These are phyloP conservation scores for Calocera cornea DNA, from an alignment of 768 basidiomycete species.

Conservation along the genomic window DNA sequence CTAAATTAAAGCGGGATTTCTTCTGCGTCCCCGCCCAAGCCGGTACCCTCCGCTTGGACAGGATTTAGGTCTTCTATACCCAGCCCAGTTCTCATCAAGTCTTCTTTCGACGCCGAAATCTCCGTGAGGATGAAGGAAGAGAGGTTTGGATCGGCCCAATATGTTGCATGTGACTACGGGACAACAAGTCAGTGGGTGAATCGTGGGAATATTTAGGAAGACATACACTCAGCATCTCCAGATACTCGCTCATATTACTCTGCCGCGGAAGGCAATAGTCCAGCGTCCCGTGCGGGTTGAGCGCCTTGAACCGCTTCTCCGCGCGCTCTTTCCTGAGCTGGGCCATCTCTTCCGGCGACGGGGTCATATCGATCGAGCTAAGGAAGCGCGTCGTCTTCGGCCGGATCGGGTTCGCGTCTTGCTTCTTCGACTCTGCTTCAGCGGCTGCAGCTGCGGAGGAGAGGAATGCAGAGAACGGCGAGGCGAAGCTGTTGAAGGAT, in stretches of 20 bases:
- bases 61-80: slow-evolving; percentile 9
- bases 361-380: neutral
- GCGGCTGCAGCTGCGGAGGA: neutral
- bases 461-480: neutral
- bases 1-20: neutral
- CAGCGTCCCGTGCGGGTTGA: slow-evolving; percentile 34
- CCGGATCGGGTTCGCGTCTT: neutral
- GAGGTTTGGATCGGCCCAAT: slow-evolving; percentile 29
- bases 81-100: slow-evolving; percentile 27
- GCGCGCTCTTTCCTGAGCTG: slow-evolving; percentile 23
- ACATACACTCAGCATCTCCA: slow-evolving; percentile 13
- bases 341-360: slow-evolving; percentile 20
- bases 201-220: neutral
- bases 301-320: slow-evolving; percentile 29
- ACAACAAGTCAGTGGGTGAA: slow-evolving; percentile 10
- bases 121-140: slow-evolving; percentile 30
- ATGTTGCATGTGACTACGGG: slow-evolving; percentile 27
- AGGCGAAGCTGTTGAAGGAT: neutral
- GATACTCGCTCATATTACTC: slow-evolving; percentile 29
- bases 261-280: slow-evolving; percentile 30
- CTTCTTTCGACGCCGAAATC: slow-evolving; percentile 26
- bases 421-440: neutral
- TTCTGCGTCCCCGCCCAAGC: neutral
- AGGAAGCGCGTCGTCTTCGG: neutral
- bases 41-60: neutral